A percentile compares a stretch with the other conserved stretches of the same genome.
These are phyloP conservation scores for Leavenworthia alabamica DNA, from an alignment of 345 rosid species.

Conservation along the genomic window DNA sequence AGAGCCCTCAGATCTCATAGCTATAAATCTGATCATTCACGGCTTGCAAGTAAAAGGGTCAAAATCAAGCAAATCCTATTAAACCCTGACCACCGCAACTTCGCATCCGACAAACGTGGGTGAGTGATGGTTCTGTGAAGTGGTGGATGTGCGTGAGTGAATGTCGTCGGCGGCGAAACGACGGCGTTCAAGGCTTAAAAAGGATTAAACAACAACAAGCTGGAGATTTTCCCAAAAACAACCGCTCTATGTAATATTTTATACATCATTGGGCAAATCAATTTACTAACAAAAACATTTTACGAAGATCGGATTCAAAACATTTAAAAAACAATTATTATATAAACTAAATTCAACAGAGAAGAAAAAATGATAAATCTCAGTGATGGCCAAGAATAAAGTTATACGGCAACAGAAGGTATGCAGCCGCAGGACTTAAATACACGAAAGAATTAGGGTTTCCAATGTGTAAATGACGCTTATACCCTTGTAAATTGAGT, in stretches of 20 bases:
- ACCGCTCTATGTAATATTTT: conserved; percentile 27
- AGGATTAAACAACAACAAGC: conserved; percentile 18
- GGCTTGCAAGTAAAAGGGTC: conserved; percentile 19
- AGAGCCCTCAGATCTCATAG: conserved; percentile 58
- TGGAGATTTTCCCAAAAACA: conserved; percentile 20
- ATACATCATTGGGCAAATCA: too few relatives aligned
- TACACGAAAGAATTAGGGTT: conserved; percentile 6
- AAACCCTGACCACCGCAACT: conserved; percentile 10
- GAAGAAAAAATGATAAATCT: too few relatives aligned
- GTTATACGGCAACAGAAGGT: too few relatives aligned
- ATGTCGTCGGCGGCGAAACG: too few relatives aligned
- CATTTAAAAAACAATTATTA: too few relatives aligned
- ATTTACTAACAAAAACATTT: too few relatives aligned
- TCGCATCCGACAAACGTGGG: too few relatives aligned
- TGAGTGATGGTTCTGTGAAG: too few relatives aligned
- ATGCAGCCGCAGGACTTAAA: not conserved
- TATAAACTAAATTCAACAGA: too few relatives aligned
- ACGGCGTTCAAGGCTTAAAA: not conserved
- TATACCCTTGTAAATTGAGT: not conserved
- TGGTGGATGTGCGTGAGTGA: too few relatives aligned
- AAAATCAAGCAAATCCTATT: conserved; percentile 29
- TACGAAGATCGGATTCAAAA: too few relatives aligned
- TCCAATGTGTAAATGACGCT: not conserved
- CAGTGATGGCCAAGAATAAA: too few relatives aligned
- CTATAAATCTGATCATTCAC: conserved; percentile 37